Evolutionary conservation across 345 rosid genomes (phyloP).

Genomic region (Eucalyptus erythrocorys): DNA sequence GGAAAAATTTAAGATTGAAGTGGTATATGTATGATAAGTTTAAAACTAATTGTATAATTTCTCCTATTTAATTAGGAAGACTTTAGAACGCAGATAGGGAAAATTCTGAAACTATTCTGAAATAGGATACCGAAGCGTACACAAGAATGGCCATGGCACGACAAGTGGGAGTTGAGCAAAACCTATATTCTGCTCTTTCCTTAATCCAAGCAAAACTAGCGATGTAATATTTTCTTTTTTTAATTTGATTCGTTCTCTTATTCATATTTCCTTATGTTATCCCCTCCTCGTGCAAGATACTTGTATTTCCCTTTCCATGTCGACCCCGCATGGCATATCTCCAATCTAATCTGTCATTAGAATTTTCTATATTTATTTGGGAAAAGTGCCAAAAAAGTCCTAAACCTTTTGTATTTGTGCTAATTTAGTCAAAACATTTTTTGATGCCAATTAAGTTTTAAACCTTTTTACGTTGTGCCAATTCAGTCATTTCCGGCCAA

Average conservation of each 20-base stretch:
- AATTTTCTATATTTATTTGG: not conserved
- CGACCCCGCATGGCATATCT: not conserved
- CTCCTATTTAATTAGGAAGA: not conserved
- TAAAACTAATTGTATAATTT: not conserved
- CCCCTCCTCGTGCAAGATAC: not conserved
- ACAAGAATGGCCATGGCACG: not conserved
- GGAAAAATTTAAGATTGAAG: not conserved
- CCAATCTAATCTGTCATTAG: not conserved
- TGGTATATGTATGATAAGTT: accelerated
- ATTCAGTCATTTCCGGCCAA: too few relatives aligned
- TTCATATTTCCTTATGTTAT: not conserved
- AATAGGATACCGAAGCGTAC: not conserved
- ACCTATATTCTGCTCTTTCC: not conserved
- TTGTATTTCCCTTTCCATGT: not conserved
- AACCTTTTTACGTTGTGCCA: too few relatives aligned
- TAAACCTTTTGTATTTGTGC: too few relatives aligned
- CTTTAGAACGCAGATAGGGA: not conserved
- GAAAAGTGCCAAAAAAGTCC: too few relatives aligned
- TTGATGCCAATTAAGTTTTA: too few relatives aligned
- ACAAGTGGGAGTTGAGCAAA: not conserved
- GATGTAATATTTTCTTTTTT: not conserved
- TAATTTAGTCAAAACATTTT: too few relatives aligned
- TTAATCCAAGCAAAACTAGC: not conserved
- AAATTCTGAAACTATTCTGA: not conserved
- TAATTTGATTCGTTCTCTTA: not conserved